Evolutionary conservation across 768 basidiomycete genomes (phyloP).

Genomic region (Mycena albidolilacea): DNA sequence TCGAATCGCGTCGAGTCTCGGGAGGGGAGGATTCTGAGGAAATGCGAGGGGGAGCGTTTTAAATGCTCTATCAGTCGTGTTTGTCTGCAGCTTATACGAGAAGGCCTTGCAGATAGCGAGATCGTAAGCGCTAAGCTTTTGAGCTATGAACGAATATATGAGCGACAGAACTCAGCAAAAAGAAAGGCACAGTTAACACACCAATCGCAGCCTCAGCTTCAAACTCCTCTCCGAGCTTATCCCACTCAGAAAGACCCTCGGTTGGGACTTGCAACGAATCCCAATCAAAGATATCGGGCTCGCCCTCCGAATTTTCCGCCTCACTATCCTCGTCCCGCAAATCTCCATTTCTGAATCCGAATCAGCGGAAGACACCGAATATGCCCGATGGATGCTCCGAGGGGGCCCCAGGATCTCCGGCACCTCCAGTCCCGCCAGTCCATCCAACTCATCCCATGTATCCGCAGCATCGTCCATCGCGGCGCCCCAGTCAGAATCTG

Average conservation of each 20-base stretch:
- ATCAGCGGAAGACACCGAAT: background rate
- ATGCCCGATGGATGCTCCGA: too few species aligned
- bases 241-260: background rate
- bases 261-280: background rate
- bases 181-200: background rate
- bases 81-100: background rate
- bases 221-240: background rate
- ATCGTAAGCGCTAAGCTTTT: background rate
- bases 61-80: background rate
- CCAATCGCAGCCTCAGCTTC: background rate
- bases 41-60: conserved; percentile 36
- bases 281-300: background rate
- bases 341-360: background rate
- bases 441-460: background rate
- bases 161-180: background rate
- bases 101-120: background rate
- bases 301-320: background rate
- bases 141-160: background rate
- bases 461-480: background rate
- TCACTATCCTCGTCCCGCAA: background rate
- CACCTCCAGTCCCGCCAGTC: background rate
- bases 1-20: conserved; percentile 19
- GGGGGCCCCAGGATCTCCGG: background rate
- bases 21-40: conserved; percentile 37
- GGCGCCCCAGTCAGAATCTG: background rate